Evolutionary conservation across 1,284 basidiomycete genomes (phyloP).

Genomic region (Blastosporella zonata): DNA sequence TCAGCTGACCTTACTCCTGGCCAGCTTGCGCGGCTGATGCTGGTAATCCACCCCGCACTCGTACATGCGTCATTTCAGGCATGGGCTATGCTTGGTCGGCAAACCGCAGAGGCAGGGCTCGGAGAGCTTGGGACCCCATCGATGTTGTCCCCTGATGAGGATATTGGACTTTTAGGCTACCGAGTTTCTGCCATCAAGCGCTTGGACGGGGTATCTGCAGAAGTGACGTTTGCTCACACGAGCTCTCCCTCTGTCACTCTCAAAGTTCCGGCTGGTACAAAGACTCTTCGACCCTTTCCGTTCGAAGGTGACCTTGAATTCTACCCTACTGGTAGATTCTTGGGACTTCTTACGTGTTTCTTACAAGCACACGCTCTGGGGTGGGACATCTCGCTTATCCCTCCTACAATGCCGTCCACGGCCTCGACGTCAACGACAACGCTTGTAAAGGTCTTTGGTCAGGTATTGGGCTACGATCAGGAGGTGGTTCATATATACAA

Average conservation of each 20-base stretch:
- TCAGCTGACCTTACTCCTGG: slow-evolving; percentile 37
- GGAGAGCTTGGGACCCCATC: slow-evolving; percentile 51
- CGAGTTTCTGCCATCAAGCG: slow-evolving; percentile 39
- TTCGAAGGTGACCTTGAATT: slow-evolving; percentile 33
- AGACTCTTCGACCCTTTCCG: slow-evolving; percentile 37
- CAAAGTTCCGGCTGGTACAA: slow-evolving; percentile 48
- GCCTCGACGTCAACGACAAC: slow-evolving; percentile 51
- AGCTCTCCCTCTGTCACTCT: slow-evolving; percentile 30
- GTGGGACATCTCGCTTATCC: slow-evolving; percentile 53
- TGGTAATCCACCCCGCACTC: slow-evolving; percentile 55
- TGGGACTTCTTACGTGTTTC: slow-evolving; percentile 45
- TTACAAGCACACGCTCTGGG: slow-evolving; percentile 51
- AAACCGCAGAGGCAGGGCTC: slow-evolving; percentile 50
- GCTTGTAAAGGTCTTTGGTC: slow-evolving; percentile 45
- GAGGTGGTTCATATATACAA: slow-evolving; percentile 65
- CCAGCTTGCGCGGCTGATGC: slow-evolving; percentile 50
- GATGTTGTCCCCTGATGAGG: slow-evolving; percentile 35
- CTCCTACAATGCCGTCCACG: slow-evolving; percentile 44
- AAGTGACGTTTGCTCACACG: slow-evolving; percentile 40
- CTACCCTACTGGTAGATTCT: slow-evolving; percentile 37
- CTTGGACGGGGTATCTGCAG: slow-evolving; percentile 35
- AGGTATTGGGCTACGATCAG: slow-evolving; percentile 55
- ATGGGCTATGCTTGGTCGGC: slow-evolving; percentile 57
- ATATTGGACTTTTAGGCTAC: slow-evolving; percentile 54
- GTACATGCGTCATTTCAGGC: slow-evolving; percentile 52